Evolutionary conservation across 1,139 yeast species (phyloP).

Genomic region (Neolecta irregularis): DNA sequence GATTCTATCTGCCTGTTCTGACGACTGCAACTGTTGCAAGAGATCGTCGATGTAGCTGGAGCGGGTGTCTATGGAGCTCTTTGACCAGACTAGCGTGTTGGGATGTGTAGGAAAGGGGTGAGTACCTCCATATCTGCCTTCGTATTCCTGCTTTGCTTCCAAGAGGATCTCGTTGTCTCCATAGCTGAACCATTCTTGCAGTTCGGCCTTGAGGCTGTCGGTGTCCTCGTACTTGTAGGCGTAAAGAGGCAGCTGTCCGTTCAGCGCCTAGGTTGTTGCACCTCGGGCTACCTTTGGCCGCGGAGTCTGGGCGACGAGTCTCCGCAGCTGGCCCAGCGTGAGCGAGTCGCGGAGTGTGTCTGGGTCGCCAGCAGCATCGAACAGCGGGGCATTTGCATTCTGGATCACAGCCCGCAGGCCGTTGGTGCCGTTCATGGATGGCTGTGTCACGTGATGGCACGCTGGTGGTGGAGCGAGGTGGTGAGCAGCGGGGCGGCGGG

Average conservation of each 20-base stretch:
- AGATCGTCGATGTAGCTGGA: slow-evolving; percentile 3
- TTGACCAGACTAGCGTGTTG: slow-evolving; percentile 1
- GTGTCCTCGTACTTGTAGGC: slow-evolving; percentile 20
- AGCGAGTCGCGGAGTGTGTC: slow-evolving; percentile 7
- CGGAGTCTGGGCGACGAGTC: not conserved
- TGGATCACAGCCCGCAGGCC: no score
- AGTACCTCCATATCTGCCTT: slow-evolving; percentile 16
- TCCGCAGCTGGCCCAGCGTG: slow-evolving; percentile 7
- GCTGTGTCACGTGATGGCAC: no score
- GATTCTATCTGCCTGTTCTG: not conserved
- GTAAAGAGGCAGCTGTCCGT: no score
- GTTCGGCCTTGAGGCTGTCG: slow-evolving; percentile 19
- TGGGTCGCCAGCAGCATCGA: not conserved
- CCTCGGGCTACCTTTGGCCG: not conserved
- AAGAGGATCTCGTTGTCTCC: slow-evolving; percentile 21
- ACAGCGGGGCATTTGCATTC: no score
- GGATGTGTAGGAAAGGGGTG: not conserved
- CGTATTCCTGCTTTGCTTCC: slow-evolving; percentile 15
- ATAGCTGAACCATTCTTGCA: slow-evolving; percentile 26
- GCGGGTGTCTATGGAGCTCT: not conserved
- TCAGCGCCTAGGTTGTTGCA: slow-evolving; percentile 16
- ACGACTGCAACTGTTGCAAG: not conserved
- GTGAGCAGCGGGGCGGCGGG: no score
- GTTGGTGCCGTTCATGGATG: no score
- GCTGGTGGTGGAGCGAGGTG: no score